phyloP scores from a whole-genome alignment of 2,329 filamentous ascomycete genomes.

The Ustilaginoidea virens region DNA sequence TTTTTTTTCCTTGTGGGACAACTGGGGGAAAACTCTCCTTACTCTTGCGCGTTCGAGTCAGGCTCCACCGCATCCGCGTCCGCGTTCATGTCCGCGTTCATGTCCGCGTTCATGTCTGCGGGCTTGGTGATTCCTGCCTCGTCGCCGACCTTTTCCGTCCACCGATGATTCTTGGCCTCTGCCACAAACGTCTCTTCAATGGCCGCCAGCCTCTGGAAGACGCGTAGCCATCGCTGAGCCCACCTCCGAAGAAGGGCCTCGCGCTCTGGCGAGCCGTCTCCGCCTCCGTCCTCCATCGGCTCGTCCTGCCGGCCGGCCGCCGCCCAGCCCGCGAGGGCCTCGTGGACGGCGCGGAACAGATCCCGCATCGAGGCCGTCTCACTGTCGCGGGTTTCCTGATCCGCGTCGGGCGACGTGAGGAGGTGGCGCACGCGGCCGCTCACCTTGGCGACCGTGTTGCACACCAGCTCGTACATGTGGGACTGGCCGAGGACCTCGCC shows the following conservation, averaged over 20 bases:
- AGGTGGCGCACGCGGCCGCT: conserved; percentile 75
- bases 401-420: conserved; percentile 42
- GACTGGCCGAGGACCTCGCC: conserved; percentile 55
- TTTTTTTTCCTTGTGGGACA: too few species aligned
- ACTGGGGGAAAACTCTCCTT: too few species aligned
- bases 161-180: conserved; percentile 14
- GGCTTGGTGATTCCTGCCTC: not conserved
- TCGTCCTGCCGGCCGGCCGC: conserved; percentile 58
- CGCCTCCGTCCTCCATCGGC: conserved; percentile 47
- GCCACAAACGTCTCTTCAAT: conserved; percentile 62
- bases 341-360: conserved; percentile 69
- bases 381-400: conserved; percentile 49
- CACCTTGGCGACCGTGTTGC: conserved; percentile 79
- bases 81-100: too few species aligned
- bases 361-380: conserved; percentile 64
- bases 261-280: conserved; percentile 40
- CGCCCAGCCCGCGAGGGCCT: conserved; percentile 59
- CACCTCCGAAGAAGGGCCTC: conserved; percentile 58
- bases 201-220: conserved; percentile 66
- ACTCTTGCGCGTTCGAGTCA: too few species aligned
- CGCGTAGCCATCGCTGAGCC: conserved; percentile 74
- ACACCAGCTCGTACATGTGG: conserved; percentile 80
- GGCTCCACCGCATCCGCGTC: too few species aligned
- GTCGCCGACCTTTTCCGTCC: not conserved
- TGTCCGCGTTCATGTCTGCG: too few species aligned